Conservation (phyloP, 306 rosid species). For the Trifolium pratense region DNA sequence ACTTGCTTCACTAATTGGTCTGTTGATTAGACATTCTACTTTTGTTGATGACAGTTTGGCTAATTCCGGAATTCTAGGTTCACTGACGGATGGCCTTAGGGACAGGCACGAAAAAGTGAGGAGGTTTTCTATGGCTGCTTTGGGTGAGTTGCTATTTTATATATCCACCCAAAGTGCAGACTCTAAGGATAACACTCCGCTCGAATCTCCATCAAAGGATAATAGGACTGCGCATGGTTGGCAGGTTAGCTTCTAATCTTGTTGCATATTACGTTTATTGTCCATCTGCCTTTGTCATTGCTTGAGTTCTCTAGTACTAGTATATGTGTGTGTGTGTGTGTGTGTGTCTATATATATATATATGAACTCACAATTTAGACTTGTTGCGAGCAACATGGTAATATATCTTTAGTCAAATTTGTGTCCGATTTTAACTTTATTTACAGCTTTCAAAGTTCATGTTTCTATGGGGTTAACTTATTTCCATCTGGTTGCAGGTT, state of each 20-base stretch:
- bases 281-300: constrained; percentile 26
- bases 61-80: constrained; percentile 83
- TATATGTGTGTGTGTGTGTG: neutral
- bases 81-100: constrained; percentile 89
- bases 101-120: constrained; percentile 95
- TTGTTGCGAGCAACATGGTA: constrained; percentile 20
- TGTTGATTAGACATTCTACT: constrained; percentile 91
- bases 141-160: constrained; percentile 92
- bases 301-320: constrained; percentile 34
- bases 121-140: constrained; percentile 97
- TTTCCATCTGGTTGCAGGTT: constrained; percentile 60
- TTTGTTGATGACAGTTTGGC: constrained; percentile 83
- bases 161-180: constrained; percentile 89
- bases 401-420: constrained; percentile 14
- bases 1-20: constrained; percentile 91
- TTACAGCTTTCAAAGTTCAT: constrained; percentile 16
- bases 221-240: constrained; percentile 62
- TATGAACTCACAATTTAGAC: too few species aligned
- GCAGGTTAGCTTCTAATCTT: constrained; percentile 75
- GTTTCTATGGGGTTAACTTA: constrained; percentile 26
- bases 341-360: too few species aligned
- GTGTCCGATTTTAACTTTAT: neutral
- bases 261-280: constrained; percentile 30
- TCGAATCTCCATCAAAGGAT: constrained; percentile 87
- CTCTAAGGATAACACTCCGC: constrained; percentile 61